Evolutionary conservation across 1,284 basidiomycete species (phyloP).

Genomic region (Rhodotorula sp.): DNA sequence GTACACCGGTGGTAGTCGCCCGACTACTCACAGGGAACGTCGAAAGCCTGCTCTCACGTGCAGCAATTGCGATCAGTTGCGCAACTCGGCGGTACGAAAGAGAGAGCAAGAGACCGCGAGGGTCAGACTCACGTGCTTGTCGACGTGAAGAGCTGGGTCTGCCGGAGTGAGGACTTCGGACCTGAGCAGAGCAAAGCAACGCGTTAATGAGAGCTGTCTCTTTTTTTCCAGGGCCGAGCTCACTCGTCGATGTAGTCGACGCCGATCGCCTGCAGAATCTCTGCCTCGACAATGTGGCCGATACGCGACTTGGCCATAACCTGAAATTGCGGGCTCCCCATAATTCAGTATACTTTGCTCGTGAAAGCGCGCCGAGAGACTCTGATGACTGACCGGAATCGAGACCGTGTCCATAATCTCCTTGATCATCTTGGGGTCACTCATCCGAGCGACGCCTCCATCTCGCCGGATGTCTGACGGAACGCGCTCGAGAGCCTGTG

Average conservation of each 20-base stretch:
- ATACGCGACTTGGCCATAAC: conserved; percentile 94
- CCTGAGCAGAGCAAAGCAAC: conserved; percentile 51
- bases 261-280: conserved; percentile 91
- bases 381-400: conserved; percentile 58
- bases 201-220: conserved; percentile 45
- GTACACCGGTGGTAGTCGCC: too few species aligned
- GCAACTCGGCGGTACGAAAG: too few species aligned
- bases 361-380: not conserved
- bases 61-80: not conserved
- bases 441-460: conserved; percentile 91
- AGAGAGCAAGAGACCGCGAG: not conserved
- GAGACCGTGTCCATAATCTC: conserved; percentile 83
- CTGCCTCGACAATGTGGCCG: conserved; percentile 87
- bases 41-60: conserved; percentile 26
- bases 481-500: conserved; percentile 67
- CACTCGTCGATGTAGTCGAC: conserved; percentile 90
- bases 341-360: not conserved
- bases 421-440: conserved; percentile 75
- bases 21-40: conserved; percentile 54
- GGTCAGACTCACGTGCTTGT: conserved; percentile 48
- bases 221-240: not conserved
- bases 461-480: conserved; percentile 89
- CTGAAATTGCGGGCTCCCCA: conserved; percentile 46
- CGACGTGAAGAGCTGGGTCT: conserved; percentile 56
- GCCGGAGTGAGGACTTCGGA: conserved; percentile 91